phyloP scores from a whole-genome alignment of 768 basidiomycete species.

The Mrakia blollopis region DNA sequence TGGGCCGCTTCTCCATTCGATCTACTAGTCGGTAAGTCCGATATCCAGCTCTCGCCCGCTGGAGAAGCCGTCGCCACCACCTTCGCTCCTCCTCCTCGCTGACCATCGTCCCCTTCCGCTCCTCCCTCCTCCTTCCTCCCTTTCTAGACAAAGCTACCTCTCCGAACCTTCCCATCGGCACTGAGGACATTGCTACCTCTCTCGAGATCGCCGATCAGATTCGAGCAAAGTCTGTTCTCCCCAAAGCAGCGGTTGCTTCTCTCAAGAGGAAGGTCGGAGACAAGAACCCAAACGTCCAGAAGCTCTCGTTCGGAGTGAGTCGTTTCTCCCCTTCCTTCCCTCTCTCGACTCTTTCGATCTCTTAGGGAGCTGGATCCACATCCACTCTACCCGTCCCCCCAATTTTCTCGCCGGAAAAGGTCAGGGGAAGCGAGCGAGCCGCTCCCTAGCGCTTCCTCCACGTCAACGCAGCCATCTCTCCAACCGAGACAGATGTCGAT shows the following conservation, averaged over 20 bases:
- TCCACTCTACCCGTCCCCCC: neutral
- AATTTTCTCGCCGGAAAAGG: neutral
- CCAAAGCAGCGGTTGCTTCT: conserved; percentile 76
- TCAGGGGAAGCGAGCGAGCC: neutral
- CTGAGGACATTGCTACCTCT: conserved; percentile 79
- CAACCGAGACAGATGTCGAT: neutral
- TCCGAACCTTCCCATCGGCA: conserved; percentile 71
- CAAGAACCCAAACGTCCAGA: conserved; percentile 92
- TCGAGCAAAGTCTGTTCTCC: conserved; percentile 76
- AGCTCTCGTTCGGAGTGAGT: conserved; percentile 77
- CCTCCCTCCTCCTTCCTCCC: conserved; percentile 21
- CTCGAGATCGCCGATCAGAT: conserved; percentile 97
- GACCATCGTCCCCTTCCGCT: conserved; percentile 4
- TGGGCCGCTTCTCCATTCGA: conserved; percentile 51
- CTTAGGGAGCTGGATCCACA: too few relatives aligned
- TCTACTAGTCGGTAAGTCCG: conserved; percentile 76
- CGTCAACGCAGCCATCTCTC: conserved; percentile 8
- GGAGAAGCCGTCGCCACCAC: neutral
- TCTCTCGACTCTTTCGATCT: neutral
- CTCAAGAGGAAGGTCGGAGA: conserved; percentile 82
- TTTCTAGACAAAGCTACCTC: conserved; percentile 85
- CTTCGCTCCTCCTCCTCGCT: conserved; percentile 12
- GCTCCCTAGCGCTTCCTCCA: neutral
- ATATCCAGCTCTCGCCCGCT: conserved; percentile 67
- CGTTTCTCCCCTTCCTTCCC: neutral